Evolutionary conservation across 2,329 filamentous ascomycete genomes (phyloP).

Genomic region (Cladosporium sp.): DNA sequence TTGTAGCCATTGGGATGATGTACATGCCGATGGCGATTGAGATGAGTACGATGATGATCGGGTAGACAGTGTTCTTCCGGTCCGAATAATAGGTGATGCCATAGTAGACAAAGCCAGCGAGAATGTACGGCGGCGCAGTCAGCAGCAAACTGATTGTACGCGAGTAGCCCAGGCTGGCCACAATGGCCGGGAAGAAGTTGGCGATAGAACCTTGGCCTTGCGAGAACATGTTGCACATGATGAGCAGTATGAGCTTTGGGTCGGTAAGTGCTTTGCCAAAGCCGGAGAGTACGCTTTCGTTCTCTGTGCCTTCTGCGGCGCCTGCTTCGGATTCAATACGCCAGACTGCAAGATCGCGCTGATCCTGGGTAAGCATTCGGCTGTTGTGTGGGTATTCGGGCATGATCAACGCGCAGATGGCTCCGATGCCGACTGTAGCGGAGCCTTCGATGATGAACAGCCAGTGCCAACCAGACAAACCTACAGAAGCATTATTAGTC

Average conservation of each 20-base stretch:
- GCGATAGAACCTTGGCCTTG: conserved; percentile 34
- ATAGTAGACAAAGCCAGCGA: conserved; percentile 35
- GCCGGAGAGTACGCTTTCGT: conserved; percentile 51
- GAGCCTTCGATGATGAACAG: conserved; percentile 55
- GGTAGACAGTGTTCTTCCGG: conserved; percentile 35
- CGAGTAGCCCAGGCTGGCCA: conserved; percentile 70
- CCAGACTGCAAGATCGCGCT: conserved; percentile 31
- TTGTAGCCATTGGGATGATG: conserved; percentile 35
- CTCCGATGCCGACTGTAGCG: conserved; percentile 56
- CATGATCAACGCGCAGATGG: conserved; percentile 56
- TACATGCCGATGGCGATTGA: conserved; percentile 31
- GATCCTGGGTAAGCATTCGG: conserved; percentile 49
- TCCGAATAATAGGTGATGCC: conserved; percentile 34
- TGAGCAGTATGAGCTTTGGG: conserved; percentile 40
- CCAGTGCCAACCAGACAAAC: conserved; percentile 73
- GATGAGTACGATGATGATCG: conserved; percentile 34
- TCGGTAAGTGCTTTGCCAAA: conserved; percentile 42
- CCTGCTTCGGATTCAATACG: conserved; percentile 45
- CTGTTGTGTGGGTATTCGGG: conserved; percentile 52
- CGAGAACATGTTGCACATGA: conserved; percentile 40
- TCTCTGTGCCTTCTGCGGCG: conserved; percentile 55
- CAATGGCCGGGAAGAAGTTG: conserved; percentile 40
- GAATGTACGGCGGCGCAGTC: conserved; percentile 45
- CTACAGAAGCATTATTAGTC: conserved; percentile 33
- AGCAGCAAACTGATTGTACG: conserved; percentile 56